These are phyloP conservation scores for Silene uniflora DNA, from an alignment of 148 eudicot species.

Conservation along the genomic window DNA sequence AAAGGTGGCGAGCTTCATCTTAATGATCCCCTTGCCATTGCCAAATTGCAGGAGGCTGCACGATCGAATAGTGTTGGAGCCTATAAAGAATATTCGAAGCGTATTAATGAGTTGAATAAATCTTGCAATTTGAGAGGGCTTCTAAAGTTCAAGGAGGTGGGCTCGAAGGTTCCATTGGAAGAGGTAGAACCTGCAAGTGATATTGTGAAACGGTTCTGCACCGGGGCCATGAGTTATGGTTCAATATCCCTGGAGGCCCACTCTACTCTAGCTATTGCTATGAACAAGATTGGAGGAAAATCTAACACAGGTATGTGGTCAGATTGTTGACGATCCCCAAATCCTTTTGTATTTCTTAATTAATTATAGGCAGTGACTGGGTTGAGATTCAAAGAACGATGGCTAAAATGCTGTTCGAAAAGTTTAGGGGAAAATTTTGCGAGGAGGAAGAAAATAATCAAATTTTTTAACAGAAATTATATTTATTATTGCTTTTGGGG, in stretches of 20 bases:
- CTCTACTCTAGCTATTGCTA: constrained; percentile 84
- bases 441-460: too few species aligned
- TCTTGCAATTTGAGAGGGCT: constrained; percentile 87
- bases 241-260: constrained; percentile 98
- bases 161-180: constrained; percentile 62
- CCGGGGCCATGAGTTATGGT: constrained; percentile 99
- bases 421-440: neutral
- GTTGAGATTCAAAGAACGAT: neutral
- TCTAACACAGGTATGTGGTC: constrained; percentile 79
- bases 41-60: constrained; percentile 96
- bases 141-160: constrained; percentile 70
- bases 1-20: constrained; percentile 93
- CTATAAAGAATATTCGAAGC: constrained; percentile 84
- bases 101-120: constrained; percentile 81
- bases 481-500: neutral
- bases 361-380: neutral
- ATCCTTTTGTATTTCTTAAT: neutral
- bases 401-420: neutral
- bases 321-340: neutral
- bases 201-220: constrained; percentile 94
- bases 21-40: constrained; percentile 92
- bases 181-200: constrained; percentile 95
- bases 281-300: constrained; percentile 96
- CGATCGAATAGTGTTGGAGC: constrained; percentile 87
- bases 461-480: too few species aligned